Evolutionary conservation across 163 green algal genomes (phyloP).

Genomic region (Chlorella variabilis): DNA sequence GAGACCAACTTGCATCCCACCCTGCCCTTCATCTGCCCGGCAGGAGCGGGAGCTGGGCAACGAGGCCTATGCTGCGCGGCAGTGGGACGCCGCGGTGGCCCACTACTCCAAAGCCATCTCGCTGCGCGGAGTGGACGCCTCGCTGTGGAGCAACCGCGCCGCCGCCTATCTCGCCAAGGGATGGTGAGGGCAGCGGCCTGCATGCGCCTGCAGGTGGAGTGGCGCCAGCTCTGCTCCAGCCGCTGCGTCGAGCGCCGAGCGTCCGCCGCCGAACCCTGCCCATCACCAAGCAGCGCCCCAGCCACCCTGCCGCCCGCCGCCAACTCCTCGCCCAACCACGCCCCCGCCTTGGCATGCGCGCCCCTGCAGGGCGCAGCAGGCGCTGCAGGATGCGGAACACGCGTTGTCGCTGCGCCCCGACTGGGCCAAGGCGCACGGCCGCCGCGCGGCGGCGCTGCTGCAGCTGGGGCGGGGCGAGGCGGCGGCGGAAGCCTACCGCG

Average conservation of each 20-base stretch:
- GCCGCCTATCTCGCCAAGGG: slow-evolving; percentile 42
- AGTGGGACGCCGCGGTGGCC: slow-evolving; percentile 28
- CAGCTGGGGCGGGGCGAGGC: not conserved
- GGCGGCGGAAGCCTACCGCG: slow-evolving; percentile 10
- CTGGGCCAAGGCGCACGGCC: slow-evolving; percentile 31
- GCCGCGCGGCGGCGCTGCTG: slow-evolving; percentile 27
- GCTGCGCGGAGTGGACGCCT: not conserved
- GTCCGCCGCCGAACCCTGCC: too few species aligned
- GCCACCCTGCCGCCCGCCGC: too few species aligned
- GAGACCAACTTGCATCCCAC: not conserved
- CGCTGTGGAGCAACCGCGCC: slow-evolving; percentile 41
- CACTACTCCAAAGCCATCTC: slow-evolving; percentile 44
- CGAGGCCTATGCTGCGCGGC: slow-evolving; percentile 32
- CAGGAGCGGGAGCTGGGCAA: slow-evolving; percentile 40
- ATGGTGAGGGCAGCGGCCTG: slow-evolving; percentile 31
- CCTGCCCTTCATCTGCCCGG: not conserved
- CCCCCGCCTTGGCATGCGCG: too few species aligned
- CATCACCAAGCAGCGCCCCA: too few species aligned
- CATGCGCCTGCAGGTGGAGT: too few species aligned
- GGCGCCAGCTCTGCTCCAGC: too few species aligned
- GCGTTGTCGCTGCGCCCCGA: slow-evolving; percentile 17
- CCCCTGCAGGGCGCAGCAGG: slow-evolving; percentile 17
- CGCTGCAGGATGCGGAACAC: slow-evolving; percentile 21
- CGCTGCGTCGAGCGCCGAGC: too few species aligned
- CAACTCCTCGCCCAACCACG: too few species aligned